These are phyloP conservation scores for Sungouiella thailandica DNA, from an alignment of 805 yeast species.

Conservation along the genomic window DNA sequence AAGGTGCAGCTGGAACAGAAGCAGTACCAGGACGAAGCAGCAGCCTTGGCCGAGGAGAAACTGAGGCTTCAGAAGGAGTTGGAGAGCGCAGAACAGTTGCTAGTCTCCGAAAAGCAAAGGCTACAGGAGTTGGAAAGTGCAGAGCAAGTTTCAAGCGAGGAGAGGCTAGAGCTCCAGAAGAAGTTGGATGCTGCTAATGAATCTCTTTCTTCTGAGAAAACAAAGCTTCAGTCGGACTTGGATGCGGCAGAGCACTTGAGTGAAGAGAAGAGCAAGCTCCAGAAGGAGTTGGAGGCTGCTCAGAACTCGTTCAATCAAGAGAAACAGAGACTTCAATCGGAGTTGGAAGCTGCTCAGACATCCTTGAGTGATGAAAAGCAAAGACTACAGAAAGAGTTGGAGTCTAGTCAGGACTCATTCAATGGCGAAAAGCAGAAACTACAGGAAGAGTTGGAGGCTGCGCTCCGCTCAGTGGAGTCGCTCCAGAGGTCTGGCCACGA, in stretches of 20 bases:
- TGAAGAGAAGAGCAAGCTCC: constrained; percentile 5
- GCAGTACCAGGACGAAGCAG: background rate
- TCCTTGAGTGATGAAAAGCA: background rate
- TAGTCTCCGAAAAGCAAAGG: too few relatives aligned
- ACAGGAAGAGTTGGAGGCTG: background rate
- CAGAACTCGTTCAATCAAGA: too few relatives aligned
- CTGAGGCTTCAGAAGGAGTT: constrained; percentile 4
- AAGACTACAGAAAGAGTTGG: background rate
- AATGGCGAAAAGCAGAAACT: too few relatives aligned
- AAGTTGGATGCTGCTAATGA: background rate
- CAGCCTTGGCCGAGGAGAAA: constrained; percentile 1
- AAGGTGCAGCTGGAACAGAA: background rate
- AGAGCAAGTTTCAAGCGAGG: too few relatives aligned
- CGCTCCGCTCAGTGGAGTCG: too few relatives aligned
- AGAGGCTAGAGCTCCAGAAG: background rate
- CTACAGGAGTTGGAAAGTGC: too few relatives aligned
- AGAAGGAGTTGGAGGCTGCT: constrained; percentile 3
- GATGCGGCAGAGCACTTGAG: background rate
- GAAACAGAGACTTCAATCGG: too few relatives aligned
- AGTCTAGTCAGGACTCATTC: too few relatives aligned
- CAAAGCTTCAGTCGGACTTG: background rate
- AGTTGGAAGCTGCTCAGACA: too few relatives aligned
- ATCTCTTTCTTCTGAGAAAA: too few relatives aligned
- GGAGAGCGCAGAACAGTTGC: too few relatives aligned
- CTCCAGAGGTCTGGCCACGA: too few relatives aligned